A percentile compares a stretch with the other conserved stretches of the same genome.
Conservation (phyloP, 805 yeast species). For the Starmerella sp. region DNA sequence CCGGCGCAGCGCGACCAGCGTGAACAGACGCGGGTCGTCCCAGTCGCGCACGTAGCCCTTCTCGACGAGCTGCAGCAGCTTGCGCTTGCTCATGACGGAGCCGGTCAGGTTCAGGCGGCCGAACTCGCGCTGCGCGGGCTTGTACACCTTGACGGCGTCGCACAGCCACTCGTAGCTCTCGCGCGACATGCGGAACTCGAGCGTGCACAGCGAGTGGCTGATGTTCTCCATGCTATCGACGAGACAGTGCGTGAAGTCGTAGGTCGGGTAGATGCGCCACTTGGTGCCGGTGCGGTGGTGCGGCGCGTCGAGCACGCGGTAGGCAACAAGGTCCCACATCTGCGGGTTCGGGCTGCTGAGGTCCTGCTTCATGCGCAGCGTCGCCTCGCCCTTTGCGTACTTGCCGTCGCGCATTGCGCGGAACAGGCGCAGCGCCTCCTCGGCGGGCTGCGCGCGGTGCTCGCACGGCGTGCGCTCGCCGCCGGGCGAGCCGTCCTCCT, state of each 20-base stretch:
- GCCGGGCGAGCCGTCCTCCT: constrained; percentile 85
- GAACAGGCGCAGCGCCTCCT: constrained; percentile 68
- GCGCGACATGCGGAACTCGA: constrained; percentile 84
- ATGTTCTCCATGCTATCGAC: constrained; percentile 96
- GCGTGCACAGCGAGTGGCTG: constrained; percentile 90
- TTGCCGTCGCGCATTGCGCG: constrained; percentile 85
- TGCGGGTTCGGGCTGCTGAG: constrained; percentile 85
- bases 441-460: constrained; percentile 59
- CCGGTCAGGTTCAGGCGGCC: constrained; percentile 95
- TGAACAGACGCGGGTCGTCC: constrained; percentile 96
- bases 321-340: constrained; percentile 99
- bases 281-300: constrained; percentile 95
- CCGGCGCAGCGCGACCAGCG: constrained; percentile 87
- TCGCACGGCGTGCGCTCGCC: constrained; percentile 80
- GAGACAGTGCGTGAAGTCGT: constrained; percentile 97
- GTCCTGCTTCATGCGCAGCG: constrained; percentile 94
- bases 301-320: constrained; percentile 80
- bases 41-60: constrained; percentile 80
- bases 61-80: constrained; percentile 83
- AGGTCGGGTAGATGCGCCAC: constrained; percentile 98
- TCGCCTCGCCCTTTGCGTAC: constrained; percentile 84
- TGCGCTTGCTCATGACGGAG: constrained; percentile 87
- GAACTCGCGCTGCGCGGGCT: constrained; percentile 98
- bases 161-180: constrained; percentile 98
- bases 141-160: constrained; percentile 84